A percentile compares a stretch with the other conserved stretches of the same genome.
These are phyloP conservation scores for Zelopaecilomyces penicillatus DNA, from an alignment of 2,329 filamentous ascomycete species.

Conservation along the genomic window DNA sequence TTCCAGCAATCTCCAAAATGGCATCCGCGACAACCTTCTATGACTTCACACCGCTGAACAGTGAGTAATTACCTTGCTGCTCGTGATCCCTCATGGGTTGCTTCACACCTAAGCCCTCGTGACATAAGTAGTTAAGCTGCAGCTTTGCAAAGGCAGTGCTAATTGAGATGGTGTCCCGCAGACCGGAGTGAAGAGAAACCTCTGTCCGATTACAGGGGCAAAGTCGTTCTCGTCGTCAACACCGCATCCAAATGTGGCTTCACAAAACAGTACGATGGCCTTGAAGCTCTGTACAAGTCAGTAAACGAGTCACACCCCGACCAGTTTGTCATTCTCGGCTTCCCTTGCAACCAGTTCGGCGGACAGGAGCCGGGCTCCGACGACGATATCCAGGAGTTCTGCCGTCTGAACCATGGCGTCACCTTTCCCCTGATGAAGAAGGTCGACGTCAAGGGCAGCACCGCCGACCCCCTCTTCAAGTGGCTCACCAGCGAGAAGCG, in stretches of 20 bases:
- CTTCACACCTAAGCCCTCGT: background rate
- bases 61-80: constrained; percentile 39
- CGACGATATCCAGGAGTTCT: constrained; percentile 76
- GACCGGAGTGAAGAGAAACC: constrained; percentile 57
- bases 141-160: constrained; percentile 11
- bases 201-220: constrained; percentile 69
- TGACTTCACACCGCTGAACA: constrained; percentile 77
- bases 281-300: constrained; percentile 82
- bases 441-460: constrained; percentile 84
- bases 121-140: background rate
- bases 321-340: constrained; percentile 82
- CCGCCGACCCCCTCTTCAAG: constrained; percentile 47
- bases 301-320: constrained; percentile 61
- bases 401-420: constrained; percentile 87
- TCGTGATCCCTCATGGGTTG: background rate
- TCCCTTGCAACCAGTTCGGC: constrained; percentile 98
- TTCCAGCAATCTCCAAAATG: constrained; percentile 21
- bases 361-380: constrained; percentile 77
- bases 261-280: constrained; percentile 86
- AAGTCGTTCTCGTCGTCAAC: constrained; percentile 94
- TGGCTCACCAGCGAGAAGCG: constrained; percentile 68
- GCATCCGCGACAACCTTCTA: constrained; percentile 51
- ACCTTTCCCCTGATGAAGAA: constrained; percentile 87
- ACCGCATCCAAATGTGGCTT: constrained; percentile 98
- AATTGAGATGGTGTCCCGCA: constrained; percentile 17